Evolutionary conservation across 2,329 filamentous ascomycete genomes (phyloP), one percentile per base, ranked within the genome.

Genomic region (Nothophoma quercina): DNA sequence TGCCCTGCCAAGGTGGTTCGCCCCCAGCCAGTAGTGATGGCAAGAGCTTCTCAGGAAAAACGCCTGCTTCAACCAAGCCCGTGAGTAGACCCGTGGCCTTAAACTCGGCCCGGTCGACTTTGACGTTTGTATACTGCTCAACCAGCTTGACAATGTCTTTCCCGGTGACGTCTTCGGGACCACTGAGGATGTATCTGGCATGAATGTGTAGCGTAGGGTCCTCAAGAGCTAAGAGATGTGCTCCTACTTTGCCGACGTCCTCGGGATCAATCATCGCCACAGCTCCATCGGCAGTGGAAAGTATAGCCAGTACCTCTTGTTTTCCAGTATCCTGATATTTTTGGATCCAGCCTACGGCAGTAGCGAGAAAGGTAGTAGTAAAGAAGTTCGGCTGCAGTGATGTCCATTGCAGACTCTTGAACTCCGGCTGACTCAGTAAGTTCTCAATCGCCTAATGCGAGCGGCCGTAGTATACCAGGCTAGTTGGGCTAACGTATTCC

Each of bases 361-460:
- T 7, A 13, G 9, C 9, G 21, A 63, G 30, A 1, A 12, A 32
- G 5, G 52, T 13, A 1, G 23, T 10, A 2, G 46, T n/a, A 19
- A 63, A 63, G 7, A 55, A 34, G 10, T 58, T 60, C 1, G 59
- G 56, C 28, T 62, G 59, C 16, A 60, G 52, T 4, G 54, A 60
- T 1, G 54, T 56, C 56, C 60, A 63, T 9, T 58, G 40, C 15
- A 62, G 15, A 5, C 34, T 34, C 1, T 23, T 25, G 42, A 60
- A 62, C 10, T 49, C 54, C 0, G 60, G 43, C 0, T 34, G 28
- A 15, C 45, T 26, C 0, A 63, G 56, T 49, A 60, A 42, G 1
- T 33, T 19, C n/a, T 63, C 59, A 15, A 63, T 60, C 2, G 60
- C 56, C 59, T 59, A 63, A 29, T 63, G 59, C 22, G 51, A 19